Evolutionary conservation across 768 basidiomycete species (phyloP), one percentile per base, ranked within the genome.

Genomic region (Gloeopeniophorella convolvens): DNA sequence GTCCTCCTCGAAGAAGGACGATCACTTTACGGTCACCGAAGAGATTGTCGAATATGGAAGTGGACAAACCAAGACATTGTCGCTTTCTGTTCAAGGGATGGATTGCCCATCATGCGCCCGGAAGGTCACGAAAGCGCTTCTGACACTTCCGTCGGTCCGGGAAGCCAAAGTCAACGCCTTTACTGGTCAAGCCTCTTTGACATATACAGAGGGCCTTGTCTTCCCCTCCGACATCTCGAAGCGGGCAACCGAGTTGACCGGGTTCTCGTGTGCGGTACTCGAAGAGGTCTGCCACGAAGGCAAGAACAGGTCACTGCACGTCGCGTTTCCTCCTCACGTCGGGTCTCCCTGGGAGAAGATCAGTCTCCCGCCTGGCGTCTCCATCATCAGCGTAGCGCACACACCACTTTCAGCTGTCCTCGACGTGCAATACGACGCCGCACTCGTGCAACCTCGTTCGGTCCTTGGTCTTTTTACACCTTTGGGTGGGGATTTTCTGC

Each of bases 401-500:
- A 18, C 40, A 32, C 7, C 36, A 23, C 30, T 36, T 7, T 15
- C 21, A 36, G 16, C 31, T 11, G 9, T 58, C 13, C 24, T 56
- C 21, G 37, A 48, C n/a, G 44, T 56, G 15, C 41, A 58, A 20
- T 64, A 66, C 48, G 59, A 66, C 31, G 59, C 63, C 0, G 30
- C 36, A 15, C n/a, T 60, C 16, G 50, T 64, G 27, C 61, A 59
- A 18, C 68, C 69, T 0, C 70, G 71, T 26, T 58, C 63, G 2
- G 64, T 70, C 35, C 45, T 72, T 24, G 60, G 56, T 15, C 39
- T 43, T 10, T 67, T 67, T 32, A 31, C 44, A 15, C n/a, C 50
- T 11, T n/a, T 34, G 33, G 45, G 58, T 33, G 59, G 56, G 31
- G 58, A 52, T 13, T 69, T 62, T 54, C 59, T 59, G 12, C 62